Evolutionary conservation across 2,329 filamentous ascomycete genomes (phyloP), one percentile per base, ranked within the genome.

Genomic region (Lasiodiplodia citricola): DNA sequence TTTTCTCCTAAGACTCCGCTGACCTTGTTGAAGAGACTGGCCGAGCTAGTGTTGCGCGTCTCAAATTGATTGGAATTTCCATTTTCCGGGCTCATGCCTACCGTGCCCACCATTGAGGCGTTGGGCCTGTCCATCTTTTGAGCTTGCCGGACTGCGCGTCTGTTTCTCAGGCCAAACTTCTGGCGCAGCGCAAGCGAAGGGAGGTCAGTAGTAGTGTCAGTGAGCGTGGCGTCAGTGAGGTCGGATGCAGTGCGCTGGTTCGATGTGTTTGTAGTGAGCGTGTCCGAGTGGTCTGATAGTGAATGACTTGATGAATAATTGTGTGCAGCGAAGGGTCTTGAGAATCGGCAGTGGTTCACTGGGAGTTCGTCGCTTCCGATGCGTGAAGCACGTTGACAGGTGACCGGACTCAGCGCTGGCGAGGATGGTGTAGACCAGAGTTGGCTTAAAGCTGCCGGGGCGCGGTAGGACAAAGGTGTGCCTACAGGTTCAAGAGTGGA

Each of bases 391-490:
- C 41, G 47, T 35, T 25, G n/a, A 38, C 60, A 64, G 18, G 60
- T 52, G 31, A 64, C 31, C 18, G 21, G 60, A 38, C 28, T 64
- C 23, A 64, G 31, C 18, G 18, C 21, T 18, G 60, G 60, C 38
- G 60, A 64, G 60, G 60, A 47, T 14, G 60, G 47, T 2, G 44
- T n/a, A 18, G 60, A 52, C 44, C 51, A 37, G 10, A 50, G 31
- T 11, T 51, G 41, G 31, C 60, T 64, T 21, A 64, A 38, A 31
- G 60, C 51, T 50, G 31, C 47, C 7, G 60, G 18, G 3, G 60
- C 44, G n/a, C 60, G 60, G 4, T 21, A 47, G 5, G 44, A 38
- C 10, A 52, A 25, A 50, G 28, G 60, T 47, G 28, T 50, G 28
- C 38, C 60, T 25, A 28, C 47, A 4, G 60, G 60, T 14, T 64